Percentiles rank a stretch among this genome's conserved stretches.
Evolutionary conservation across 352 stramenopile species (phyloP).

Genomic region (Phytophthora pluvialis): DNA sequence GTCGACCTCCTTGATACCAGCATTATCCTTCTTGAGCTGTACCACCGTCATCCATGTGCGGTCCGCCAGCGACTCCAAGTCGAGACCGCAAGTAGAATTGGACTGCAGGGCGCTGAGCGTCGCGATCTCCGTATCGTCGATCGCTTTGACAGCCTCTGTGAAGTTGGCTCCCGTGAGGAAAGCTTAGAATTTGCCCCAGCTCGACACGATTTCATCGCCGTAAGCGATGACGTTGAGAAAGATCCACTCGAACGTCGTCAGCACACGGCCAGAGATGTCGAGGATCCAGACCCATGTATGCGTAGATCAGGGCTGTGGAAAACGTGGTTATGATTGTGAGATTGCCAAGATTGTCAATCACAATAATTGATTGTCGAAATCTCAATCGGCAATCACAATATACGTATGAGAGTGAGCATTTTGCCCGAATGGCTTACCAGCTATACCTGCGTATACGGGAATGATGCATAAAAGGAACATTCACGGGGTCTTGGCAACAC

Average conservation of each 20-base stretch:
- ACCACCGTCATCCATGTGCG: slow-evolving; percentile 47
- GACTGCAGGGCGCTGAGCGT: slow-evolving; percentile 45
- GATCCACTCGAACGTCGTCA: slow-evolving; percentile 45
- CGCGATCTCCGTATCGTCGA: slow-evolving; percentile 40
- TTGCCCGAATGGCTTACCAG: too few relatives aligned
- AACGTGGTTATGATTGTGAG: too few relatives aligned
- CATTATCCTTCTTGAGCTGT: slow-evolving; percentile 41
- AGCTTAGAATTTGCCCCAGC: slow-evolving; percentile 39
- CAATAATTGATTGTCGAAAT: too few relatives aligned
- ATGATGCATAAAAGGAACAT: too few relatives aligned
- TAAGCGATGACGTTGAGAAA: slow-evolving; percentile 48
- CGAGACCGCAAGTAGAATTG: slow-evolving; percentile 45
- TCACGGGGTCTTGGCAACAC: too few relatives aligned
- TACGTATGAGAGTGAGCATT: too few relatives aligned
- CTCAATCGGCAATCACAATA: too few relatives aligned
- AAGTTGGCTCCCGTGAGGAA: slow-evolving; percentile 40
- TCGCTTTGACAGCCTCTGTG: slow-evolving; percentile 32
- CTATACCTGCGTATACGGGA: too few relatives aligned
- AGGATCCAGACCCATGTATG: slow-evolving; percentile 46
- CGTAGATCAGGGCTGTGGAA: too few relatives aligned
- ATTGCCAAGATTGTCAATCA: too few relatives aligned
- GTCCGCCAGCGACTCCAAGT: slow-evolving; percentile 51
- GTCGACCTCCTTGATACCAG: slow-evolving; percentile 40
- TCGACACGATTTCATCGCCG: slow-evolving; percentile 41
- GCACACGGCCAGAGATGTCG: slow-evolving; percentile 37